Evolutionary conservation across 106 monocot species (phyloP), one percentile per base, ranked within the genome.

Genomic region (Apostasia shenzhenica): DNA sequence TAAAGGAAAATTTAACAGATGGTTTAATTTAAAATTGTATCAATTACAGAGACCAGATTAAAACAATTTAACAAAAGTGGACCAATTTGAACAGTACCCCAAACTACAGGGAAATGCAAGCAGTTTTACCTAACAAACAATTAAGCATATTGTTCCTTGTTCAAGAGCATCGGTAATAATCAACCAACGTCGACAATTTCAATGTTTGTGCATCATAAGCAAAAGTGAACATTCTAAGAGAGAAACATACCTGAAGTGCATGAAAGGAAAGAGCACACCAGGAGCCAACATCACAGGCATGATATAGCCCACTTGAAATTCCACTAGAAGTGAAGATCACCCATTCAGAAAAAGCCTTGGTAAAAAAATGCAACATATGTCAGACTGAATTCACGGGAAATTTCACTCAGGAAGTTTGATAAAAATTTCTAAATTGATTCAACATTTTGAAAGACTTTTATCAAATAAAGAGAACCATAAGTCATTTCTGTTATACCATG

Each of bases 231-330:
- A 48, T 1, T n/a, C 13, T 42, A 52, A 70, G 11, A 9, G 64
- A 48, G 39, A 4, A 66, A 39, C 53, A 59, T 72, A 97, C 97
- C 87, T 97, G 97, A 50, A 97, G 61, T 59, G 90, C 92, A 82
- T 49, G 84, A 70, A 97, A 97, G 41, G 81, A 80, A 45, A 97
- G 82, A 70, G 76, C 76, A 63, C 97, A 97, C 97, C 92, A 97
- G 14, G 86, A 92, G 43, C 97, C 97, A 2, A 89, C 86, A 74
- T 97, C 97, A 48, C 97, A 97, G 45, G 97, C 92, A 81, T 97
- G 97, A 72, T 97, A 92, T 39, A 97, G 57, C 55, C 76, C 92
- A 63, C 97, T 97, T 56, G 97, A 97, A 73, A 97, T 81, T 39
- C 97, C 97, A 76, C 92, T 97, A 48, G 82, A 86, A 39, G 92